phyloP scores from a whole-genome alignment of 2,329 filamentous ascomycete species.

The Stagonosporopsis tanaceti region DNA sequence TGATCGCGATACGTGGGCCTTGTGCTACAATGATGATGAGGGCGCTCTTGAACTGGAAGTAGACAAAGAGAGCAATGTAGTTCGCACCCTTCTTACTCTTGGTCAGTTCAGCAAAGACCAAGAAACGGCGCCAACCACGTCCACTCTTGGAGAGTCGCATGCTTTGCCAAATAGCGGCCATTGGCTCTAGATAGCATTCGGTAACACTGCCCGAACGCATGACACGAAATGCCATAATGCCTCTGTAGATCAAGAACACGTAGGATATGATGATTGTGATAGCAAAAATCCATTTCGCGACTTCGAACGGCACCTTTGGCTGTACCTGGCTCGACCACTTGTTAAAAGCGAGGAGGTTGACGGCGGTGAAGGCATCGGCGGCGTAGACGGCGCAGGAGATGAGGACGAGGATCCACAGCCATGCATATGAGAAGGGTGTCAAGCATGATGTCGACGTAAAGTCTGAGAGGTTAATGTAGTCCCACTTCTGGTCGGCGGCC shows the following conservation, averaged over 20 bases:
- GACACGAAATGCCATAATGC: slow-evolving; percentile 78
- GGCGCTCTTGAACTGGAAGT: slow-evolving; percentile 82
- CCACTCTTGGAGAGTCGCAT: slow-evolving; percentile 73
- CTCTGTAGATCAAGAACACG: slow-evolving; percentile 80
- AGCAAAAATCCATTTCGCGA: slow-evolving; percentile 95
- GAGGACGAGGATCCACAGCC: slow-evolving; percentile 81
- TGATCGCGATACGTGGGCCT: slow-evolving; percentile 89
- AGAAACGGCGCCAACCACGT: slow-evolving; percentile 84
- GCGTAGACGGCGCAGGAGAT: slow-evolving; percentile 85
- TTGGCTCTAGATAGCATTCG: slow-evolving; percentile 87
- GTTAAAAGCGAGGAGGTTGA: slow-evolving; percentile 89
- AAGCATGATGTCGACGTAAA: slow-evolving; percentile 85
- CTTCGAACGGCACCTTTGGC: slow-evolving; percentile 76
- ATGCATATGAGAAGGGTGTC: slow-evolving; percentile 80
- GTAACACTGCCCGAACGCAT: slow-evolving; percentile 87
- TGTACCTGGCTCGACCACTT: slow-evolving; percentile 86
- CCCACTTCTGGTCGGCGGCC: slow-evolving; percentile 72
- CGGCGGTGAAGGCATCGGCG: slow-evolving; percentile 90
- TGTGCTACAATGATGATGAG: slow-evolving; percentile 89
- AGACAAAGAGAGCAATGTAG: slow-evolving; percentile 89
- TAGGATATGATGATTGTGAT: slow-evolving; percentile 91
- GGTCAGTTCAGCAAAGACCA: slow-evolving; percentile 91
- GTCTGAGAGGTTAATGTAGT: slow-evolving; percentile 79
- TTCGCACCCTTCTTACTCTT: slow-evolving; percentile 91
- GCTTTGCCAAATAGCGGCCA: slow-evolving; percentile 86